Conservation (phyloP, 2,329 filamentous ascomycete species). For the Microsporum audouinii region DNA sequence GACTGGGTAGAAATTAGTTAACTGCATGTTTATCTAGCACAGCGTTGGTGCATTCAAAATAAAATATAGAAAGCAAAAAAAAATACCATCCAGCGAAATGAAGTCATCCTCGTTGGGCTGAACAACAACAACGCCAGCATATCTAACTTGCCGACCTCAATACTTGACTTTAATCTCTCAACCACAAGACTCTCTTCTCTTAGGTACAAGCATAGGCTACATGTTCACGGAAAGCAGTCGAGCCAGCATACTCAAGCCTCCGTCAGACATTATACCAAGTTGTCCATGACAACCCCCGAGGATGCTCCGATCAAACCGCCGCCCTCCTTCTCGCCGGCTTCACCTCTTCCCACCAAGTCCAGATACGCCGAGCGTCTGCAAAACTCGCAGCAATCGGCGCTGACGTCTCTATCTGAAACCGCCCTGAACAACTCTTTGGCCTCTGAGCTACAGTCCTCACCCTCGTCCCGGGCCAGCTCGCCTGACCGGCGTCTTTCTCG, state of each 20-base stretch:
- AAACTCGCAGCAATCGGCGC: slow-evolving; percentile 33
- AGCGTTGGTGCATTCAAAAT: neutral
- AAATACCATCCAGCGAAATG: neutral
- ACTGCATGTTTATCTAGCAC: neutral
- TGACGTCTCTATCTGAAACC: slow-evolving; percentile 40
- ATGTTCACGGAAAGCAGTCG: slow-evolving; percentile 6
- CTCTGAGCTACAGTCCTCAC: slow-evolving; percentile 43
- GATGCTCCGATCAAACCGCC: slow-evolving; percentile 57
- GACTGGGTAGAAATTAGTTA: neutral
- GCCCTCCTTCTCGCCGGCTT: slow-evolving; percentile 57
- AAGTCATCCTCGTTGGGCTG: neutral
- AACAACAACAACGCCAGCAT: neutral
- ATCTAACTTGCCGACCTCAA: neutral
- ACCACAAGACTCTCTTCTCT: neutral
- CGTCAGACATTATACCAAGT: slow-evolving; percentile 14
- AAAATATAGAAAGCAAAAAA: neutral
- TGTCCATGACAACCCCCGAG: slow-evolving; percentile 57
- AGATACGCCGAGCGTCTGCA: slow-evolving; percentile 43
- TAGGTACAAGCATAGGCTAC: neutral
- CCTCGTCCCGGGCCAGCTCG: slow-evolving; percentile 56
- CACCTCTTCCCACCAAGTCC: slow-evolving; percentile 49
- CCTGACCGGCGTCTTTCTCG: slow-evolving; percentile 51
- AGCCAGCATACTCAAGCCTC: neutral
- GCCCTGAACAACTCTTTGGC: slow-evolving; percentile 44
- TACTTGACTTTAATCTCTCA: neutral